phyloP scores from a whole-genome alignment of 2,329 filamentous ascomycete genomes.

The Penicillium sp. region DNA sequence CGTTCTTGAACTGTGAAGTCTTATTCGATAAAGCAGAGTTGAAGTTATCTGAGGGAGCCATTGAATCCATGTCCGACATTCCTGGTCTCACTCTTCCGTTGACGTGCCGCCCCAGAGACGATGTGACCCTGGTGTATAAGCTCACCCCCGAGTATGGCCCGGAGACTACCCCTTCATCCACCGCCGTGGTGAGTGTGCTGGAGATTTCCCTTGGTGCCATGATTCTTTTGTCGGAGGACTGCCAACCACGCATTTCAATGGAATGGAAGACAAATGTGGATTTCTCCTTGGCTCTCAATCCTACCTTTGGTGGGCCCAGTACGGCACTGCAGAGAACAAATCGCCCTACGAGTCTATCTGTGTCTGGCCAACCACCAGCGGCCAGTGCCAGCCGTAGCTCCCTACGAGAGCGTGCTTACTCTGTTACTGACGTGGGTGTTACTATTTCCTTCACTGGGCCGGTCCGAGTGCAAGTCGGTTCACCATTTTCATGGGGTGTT shows the following conservation, averaged over 20 bases:
- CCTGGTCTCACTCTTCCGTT: conserved; percentile 39
- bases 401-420: conserved; percentile 39
- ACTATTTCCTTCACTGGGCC: conserved; percentile 60
- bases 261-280: conserved; percentile 52
- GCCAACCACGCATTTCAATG: conserved; percentile 49
- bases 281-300: conserved; percentile 49
- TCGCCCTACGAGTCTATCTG: conserved; percentile 46
- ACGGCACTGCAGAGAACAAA: conserved; percentile 48
- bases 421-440: conserved; percentile 47
- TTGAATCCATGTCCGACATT: conserved; percentile 44
- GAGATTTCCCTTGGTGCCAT: conserved; percentile 49
- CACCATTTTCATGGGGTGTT: conserved; percentile 57
- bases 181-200: conserved; percentile 42
- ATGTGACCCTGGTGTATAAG: conserved; percentile 59
- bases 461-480: conserved; percentile 49
- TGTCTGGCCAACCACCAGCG: conserved; percentile 26
- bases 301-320: conserved; percentile 48
- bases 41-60: conserved; percentile 48
- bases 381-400: conserved; percentile 33
- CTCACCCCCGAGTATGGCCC: conserved; percentile 43
- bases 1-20: conserved; percentile 52
- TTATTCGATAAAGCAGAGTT: conserved; percentile 52
- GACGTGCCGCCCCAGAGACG: conserved; percentile 54
- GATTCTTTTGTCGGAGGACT: conserved; percentile 42
- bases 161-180: conserved; percentile 38